Base-by-base conservation (phyloP, 805 yeast genomes). In the Metschnikowia borealis region DNA sequence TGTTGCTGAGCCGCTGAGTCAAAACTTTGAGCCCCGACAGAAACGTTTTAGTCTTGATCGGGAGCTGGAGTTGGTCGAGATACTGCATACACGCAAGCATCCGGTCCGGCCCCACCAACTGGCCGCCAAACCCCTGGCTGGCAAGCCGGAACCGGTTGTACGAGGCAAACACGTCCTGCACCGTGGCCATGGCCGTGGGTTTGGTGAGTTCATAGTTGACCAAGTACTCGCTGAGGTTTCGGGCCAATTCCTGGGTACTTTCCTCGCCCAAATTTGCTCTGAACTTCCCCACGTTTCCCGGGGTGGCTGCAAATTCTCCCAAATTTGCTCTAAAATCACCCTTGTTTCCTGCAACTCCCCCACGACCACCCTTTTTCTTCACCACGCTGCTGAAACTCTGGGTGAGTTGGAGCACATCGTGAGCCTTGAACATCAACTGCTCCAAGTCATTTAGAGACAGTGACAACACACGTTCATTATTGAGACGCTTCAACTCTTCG, bases 141-240 rank as follows among this genome's bases (percentile, higher is more conserved):
- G 54, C 42, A 3, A 67, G 56, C 17, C 69, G 54, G 54, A 61
- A 70, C 33, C 77, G 62, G 47, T 73, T 73, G 56, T 71, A 73
- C 18, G 66, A 63, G 11, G 77, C 76, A 61, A 65, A 73, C n/a
- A 68, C 54, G 49, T 73, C 78, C 51, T 69, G 77, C 1, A 65
- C 51, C 3, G 78, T 70, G 23, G 70, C 63, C 70, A 73, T 73
- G 5, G 75, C 64, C 3, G 73, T 65, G 4, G 53, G 45, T 40
- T 58, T 62, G 3, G 67, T 64, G 40, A 73, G 60, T 48, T 62
- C 66, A 40, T 54, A 60, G 36, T 53, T 66, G 6, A 61, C 60
- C 54, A 87, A 69, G 64, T 82, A 90, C 58, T 87, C 96, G 38
- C 89, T 83, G 2, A 92, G 62, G 60, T 89, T 91, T 47, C 96